These are phyloP conservation scores for Tilletia walkeri DNA, from an alignment of 1,284 basidiomycete genomes.

Conservation along the genomic window DNA sequence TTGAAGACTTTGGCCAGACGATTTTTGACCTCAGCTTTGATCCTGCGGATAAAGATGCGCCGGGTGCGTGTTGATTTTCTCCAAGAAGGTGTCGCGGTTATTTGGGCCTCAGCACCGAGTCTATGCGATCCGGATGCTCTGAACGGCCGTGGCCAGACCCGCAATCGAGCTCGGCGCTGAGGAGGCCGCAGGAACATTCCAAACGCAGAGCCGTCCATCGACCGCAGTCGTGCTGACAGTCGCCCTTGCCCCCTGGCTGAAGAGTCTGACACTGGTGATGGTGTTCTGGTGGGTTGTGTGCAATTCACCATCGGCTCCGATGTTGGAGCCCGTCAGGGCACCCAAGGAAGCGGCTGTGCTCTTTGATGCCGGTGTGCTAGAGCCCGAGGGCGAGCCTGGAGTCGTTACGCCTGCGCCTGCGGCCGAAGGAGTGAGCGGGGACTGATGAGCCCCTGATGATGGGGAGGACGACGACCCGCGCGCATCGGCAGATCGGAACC, in stretches of 20 bases:
- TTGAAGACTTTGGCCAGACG: no score
- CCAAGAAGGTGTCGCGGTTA: no score
- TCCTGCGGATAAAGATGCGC: no score
- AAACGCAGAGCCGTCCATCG: conserved; percentile 89
- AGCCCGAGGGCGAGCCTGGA: background rate
- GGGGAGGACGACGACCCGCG: conserved; percentile 63
- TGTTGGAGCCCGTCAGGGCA: conserved; percentile 63
- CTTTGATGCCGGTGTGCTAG: background rate
- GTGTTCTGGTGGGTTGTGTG: conserved; percentile 90
- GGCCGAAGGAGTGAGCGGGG: background rate
- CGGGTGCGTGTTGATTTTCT: no score
- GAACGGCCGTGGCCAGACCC: background rate
- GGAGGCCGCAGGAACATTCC: conserved; percentile 67
- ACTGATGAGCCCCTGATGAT: background rate
- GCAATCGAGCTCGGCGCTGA: background rate
- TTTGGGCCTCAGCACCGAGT: no score
- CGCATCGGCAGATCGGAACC: conserved; percentile 88
- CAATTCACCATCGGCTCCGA: conserved; percentile 66
- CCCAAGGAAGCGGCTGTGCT: conserved; percentile 66
- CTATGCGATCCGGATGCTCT: conserved; percentile 12
- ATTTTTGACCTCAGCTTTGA: no score
- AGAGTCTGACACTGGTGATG: conserved; percentile 68
- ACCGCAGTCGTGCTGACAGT: conserved; percentile 88
- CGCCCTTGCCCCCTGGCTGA: conserved; percentile 61
- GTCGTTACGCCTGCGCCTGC: background rate